phyloP scores from a whole-genome alignment of 2,329 filamentous ascomycete species.

The Diplodia intermedia region DNA sequence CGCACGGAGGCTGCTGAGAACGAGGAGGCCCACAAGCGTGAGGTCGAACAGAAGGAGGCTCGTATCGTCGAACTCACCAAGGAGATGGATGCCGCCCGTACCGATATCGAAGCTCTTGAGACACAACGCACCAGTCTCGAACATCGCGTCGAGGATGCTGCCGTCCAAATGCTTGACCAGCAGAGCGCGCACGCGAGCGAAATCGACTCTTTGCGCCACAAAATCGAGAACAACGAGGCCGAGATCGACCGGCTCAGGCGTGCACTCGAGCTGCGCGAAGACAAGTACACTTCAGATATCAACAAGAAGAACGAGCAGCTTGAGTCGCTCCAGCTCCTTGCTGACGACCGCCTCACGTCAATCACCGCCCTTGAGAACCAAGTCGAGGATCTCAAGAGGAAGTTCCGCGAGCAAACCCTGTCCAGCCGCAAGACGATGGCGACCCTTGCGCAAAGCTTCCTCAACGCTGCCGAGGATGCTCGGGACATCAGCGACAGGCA shows the following conservation, averaged over 20 bases:
- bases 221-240: constrained; percentile 47
- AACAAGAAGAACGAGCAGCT: constrained; percentile 42
- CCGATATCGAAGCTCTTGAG: constrained; percentile 38
- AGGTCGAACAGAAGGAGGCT: constrained; percentile 41
- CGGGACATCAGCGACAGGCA: constrained; percentile 35
- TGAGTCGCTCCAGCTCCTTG: constrained; percentile 45
- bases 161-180: constrained; percentile 45
- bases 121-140: constrained; percentile 43
- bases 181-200: constrained; percentile 44
- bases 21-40: constrained; percentile 39
- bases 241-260: constrained; percentile 49
- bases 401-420: constrained; percentile 41
- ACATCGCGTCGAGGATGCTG: constrained; percentile 45
- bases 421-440: constrained; percentile 45
- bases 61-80: constrained; percentile 40
- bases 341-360: constrained; percentile 43
- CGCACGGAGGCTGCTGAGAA: constrained; percentile 44
- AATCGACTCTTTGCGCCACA: constrained; percentile 50
- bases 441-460: constrained; percentile 40
- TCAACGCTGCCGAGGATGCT: constrained; percentile 41
- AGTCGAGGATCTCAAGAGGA: constrained; percentile 44
- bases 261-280: constrained; percentile 36
- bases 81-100: constrained; percentile 33
- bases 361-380: constrained; percentile 44
- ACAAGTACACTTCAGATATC: constrained; percentile 41